A percentile compares a stretch with the other conserved stretches of the same genome.
These are phyloP conservation scores for Cavenderia fasciculata DNA, from an alignment of 78 protist genomes.

Conservation along the genomic window DNA sequence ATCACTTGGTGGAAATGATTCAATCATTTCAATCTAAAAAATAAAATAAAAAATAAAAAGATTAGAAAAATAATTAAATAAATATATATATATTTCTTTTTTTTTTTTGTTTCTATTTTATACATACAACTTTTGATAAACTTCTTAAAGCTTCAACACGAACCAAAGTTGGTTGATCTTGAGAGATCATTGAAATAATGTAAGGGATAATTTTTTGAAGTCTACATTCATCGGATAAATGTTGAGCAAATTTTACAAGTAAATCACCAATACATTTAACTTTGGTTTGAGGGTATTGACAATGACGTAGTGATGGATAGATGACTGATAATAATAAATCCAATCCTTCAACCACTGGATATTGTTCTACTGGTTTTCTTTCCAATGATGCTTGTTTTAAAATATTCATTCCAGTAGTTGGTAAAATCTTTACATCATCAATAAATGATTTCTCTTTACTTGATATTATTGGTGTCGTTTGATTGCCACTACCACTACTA, in stretches of 20 bases:
- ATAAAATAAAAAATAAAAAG: neutral
- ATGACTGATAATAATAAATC: constrained; percentile 44
- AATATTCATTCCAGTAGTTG: neutral
- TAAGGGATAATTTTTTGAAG: constrained; percentile 80
- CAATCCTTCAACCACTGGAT: constrained; percentile 39
- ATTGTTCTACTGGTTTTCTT: neutral
- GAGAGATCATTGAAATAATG: constrained; percentile 55
- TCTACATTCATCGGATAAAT: constrained; percentile 73
- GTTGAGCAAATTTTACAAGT: constrained; percentile 24
- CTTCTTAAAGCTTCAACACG: constrained; percentile 63
- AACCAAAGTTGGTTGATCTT: constrained; percentile 30
- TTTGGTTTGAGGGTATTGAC: constrained; percentile 53
- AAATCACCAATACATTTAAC: constrained; percentile 60
- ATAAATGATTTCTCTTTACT: too few relatives aligned
- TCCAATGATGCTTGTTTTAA: neutral
- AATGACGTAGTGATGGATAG: constrained; percentile 22
- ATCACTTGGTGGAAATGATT: constrained; percentile 79
- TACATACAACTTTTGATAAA: constrained; percentile 50
- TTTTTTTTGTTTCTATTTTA: too few relatives aligned
- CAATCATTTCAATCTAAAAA: constrained; percentile 57
- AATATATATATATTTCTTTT: too few relatives aligned
- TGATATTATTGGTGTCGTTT: neutral
- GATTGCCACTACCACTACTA: too few relatives aligned
- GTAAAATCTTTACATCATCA: too few relatives aligned
- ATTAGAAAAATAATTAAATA: neutral